Evolutionary conservation across 345 rosid species (phyloP).

Genomic region (Cardamine resedifolia): DNA sequence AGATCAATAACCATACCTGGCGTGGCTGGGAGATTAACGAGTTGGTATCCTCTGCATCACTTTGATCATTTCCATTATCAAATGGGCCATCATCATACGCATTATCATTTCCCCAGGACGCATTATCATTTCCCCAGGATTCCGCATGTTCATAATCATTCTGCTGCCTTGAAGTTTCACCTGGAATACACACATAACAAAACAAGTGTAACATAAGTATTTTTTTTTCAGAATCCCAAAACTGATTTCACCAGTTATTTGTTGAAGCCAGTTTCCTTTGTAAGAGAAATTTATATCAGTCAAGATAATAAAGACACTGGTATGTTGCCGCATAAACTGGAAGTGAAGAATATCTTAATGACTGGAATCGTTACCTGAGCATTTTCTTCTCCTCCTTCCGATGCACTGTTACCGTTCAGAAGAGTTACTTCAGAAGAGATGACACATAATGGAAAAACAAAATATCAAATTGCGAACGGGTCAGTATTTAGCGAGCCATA

Average conservation of each 20-base stretch:
- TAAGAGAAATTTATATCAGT: neutral
- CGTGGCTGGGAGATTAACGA: slow-evolving; percentile 87
- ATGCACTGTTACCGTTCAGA: slow-evolving; percentile 62
- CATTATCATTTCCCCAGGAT: slow-evolving; percentile 63
- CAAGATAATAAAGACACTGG: slow-evolving; percentile 14
- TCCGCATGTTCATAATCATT: slow-evolving; percentile 49
- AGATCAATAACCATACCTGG: slow-evolving; percentile 53
- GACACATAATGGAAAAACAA: neutral
- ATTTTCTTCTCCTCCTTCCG: slow-evolving; percentile 63
- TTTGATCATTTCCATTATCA: slow-evolving; percentile 55
- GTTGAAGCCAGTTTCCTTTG: slow-evolving; percentile 3
- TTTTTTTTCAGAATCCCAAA: neutral
- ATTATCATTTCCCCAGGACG: slow-evolving; percentile 60
- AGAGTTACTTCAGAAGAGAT: slow-evolving; percentile 32
- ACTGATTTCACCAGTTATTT: neutral
- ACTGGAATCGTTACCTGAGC: slow-evolving; percentile 51
- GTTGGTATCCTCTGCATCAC: slow-evolving; percentile 59
- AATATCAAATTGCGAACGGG: neutral
- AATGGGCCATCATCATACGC: slow-evolving; percentile 52
- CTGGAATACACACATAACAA: slow-evolving; percentile 44
- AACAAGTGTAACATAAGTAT: neutral
- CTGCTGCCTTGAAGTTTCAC: slow-evolving; percentile 46
- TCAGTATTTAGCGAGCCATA: slow-evolving; percentile 38
- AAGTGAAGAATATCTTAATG: neutral
- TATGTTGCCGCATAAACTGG: slow-evolving; percentile 12